These are phyloP conservation scores for Rhododendron griersonianum DNA, from an alignment of 148 eudicot species.

Conservation along the genomic window DNA sequence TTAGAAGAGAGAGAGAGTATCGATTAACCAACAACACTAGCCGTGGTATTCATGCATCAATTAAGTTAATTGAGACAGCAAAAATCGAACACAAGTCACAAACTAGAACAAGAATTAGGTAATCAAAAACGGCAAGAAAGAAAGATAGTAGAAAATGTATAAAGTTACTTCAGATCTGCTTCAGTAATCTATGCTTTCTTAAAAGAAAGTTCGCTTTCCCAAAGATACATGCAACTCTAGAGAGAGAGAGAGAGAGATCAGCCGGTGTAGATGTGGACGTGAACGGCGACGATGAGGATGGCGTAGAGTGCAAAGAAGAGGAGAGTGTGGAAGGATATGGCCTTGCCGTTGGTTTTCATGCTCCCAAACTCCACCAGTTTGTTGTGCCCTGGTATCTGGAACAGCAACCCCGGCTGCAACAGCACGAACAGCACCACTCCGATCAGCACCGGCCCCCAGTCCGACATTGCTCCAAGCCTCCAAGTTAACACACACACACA, in stretches of 20 bases:
- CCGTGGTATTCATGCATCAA: not conserved
- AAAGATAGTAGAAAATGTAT: not conserved
- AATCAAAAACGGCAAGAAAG: not conserved
- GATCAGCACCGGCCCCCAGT: constrained; percentile 66
- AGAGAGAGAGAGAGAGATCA: not conserved
- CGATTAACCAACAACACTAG: too few relatives aligned
- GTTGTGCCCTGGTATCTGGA: constrained; percentile 53
- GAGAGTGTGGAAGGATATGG: constrained; percentile 44
- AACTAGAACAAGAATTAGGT: not conserved
- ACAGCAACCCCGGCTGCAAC: constrained; percentile 52
- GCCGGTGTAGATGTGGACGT: constrained; percentile 37
- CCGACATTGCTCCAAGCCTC: constrained; percentile 29
- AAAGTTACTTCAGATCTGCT: not conserved
- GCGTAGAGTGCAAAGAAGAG: constrained; percentile 41
- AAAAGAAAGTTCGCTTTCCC: not conserved
- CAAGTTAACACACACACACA: not conserved
- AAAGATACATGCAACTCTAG: not conserved
- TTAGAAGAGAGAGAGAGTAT: too few relatives aligned
- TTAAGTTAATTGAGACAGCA: not conserved
- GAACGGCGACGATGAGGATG: constrained; percentile 30
- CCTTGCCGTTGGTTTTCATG: constrained; percentile 41
- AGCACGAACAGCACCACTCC: constrained; percentile 55
- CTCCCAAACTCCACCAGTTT: constrained; percentile 45
- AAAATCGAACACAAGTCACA: not conserved
- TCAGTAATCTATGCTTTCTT: not conserved